A percentile compares a stretch with the other conserved stretches of the same genome.
Evolutionary conservation across 441 rosid genomes (phyloP).

Genomic region (Flueggea neowawraea): DNA sequence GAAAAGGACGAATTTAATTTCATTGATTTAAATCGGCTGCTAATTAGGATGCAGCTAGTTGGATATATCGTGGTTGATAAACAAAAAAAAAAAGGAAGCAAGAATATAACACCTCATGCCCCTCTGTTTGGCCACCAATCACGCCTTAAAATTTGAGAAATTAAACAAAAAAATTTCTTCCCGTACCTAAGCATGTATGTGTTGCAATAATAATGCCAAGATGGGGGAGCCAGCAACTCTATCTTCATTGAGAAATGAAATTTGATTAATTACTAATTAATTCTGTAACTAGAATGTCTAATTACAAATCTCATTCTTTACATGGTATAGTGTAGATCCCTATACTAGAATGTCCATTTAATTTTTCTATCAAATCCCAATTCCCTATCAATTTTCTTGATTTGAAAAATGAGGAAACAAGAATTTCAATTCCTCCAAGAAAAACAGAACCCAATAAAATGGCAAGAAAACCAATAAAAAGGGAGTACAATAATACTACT

Average conservation of each 20-base stretch:
- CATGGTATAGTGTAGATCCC: constrained; percentile 17
- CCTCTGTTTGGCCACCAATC: constrained; percentile 24
- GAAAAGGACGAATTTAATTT: too few relatives aligned
- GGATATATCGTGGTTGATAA: too few relatives aligned
- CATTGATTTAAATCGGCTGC: too few relatives aligned
- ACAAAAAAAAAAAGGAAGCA: not conserved
- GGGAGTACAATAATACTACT: too few relatives aligned
- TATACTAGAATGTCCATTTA: constrained; percentile 22
- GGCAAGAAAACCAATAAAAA: not conserved
- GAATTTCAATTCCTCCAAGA: constrained; percentile 8
- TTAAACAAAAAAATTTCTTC: constrained; percentile 9
- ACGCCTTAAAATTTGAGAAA: constrained; percentile 20
- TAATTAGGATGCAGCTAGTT: too few relatives aligned
- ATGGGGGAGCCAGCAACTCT: not conserved
- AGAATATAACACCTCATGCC: constrained; percentile 20
- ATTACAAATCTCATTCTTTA: not conserved
- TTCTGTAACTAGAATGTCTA: constrained; percentile 7
- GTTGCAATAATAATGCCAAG: not conserved
- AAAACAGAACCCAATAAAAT: constrained; percentile 3
- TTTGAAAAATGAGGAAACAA: constrained; percentile 4
- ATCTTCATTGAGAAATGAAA: constrained; percentile 2
- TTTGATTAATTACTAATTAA: not conserved
- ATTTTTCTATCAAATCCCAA: not conserved
- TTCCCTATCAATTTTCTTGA: constrained; percentile 1
- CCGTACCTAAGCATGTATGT: not conserved